phyloP scores from a whole-genome alignment of 257 asterid genomes.

The Nyctanthes arbortristis region DNA sequence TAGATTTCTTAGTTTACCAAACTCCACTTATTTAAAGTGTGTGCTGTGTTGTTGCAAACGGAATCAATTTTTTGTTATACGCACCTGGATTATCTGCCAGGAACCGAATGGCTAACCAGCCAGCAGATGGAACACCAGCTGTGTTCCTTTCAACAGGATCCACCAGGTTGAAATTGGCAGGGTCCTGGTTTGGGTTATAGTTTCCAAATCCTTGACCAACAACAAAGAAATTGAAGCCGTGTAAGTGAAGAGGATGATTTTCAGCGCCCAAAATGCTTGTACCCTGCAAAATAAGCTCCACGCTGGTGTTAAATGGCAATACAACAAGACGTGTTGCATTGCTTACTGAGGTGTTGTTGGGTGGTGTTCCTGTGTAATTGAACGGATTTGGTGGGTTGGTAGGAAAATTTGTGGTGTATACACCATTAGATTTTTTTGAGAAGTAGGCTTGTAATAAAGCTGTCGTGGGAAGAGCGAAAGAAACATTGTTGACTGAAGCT shows the following conservation, averaged over 20 bases:
- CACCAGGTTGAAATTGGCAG: slow-evolving; percentile 52
- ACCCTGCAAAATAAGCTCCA: slow-evolving; percentile 65
- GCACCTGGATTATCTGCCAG: slow-evolving; percentile 69
- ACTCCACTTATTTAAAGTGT: neutral
- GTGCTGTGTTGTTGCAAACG: neutral
- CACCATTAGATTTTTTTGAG: slow-evolving; percentile 38
- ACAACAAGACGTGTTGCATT: slow-evolving; percentile 48
- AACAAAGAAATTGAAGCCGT: slow-evolving; percentile 67
- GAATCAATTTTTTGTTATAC: neutral
- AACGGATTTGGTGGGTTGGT: slow-evolving; percentile 43
- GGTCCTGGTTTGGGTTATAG: slow-evolving; percentile 50
- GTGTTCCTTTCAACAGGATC: slow-evolving; percentile 78
- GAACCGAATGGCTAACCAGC: slow-evolving; percentile 75
- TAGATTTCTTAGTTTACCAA: neutral
- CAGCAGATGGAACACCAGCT: slow-evolving; percentile 65
- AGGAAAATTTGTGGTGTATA: slow-evolving; percentile 63
- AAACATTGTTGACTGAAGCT: slow-evolving; percentile 56
- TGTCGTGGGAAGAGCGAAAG: slow-evolving; percentile 56
- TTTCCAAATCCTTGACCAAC: slow-evolving; percentile 71
- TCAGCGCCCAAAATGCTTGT: slow-evolving; percentile 76
- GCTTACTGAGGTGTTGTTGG: slow-evolving; percentile 57
- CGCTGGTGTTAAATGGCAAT: slow-evolving; percentile 56
- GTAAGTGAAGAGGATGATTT: slow-evolving; percentile 74
- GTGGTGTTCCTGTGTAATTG: slow-evolving; percentile 69
- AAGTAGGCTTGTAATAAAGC: slow-evolving; percentile 58